These are phyloP conservation scores for Lagenidium giganteum DNA, from an alignment of 352 stramenopile genomes.

Conservation along the genomic window DNA sequence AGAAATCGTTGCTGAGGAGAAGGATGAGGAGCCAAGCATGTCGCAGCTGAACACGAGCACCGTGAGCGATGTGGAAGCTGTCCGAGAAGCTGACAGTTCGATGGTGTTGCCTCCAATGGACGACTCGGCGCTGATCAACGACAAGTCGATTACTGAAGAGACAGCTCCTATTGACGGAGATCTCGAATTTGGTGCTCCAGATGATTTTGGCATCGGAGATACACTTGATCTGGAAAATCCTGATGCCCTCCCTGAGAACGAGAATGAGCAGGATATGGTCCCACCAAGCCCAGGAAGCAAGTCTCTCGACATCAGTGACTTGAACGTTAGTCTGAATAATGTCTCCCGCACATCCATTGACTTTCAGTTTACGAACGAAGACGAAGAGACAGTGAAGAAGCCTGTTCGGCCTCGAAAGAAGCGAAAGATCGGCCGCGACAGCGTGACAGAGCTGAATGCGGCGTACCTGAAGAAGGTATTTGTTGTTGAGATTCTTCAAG, in stretches of 20 bases:
- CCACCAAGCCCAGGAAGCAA: constrained; percentile 31
- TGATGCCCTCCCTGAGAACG: too few species aligned
- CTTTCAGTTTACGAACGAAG: constrained; percentile 38
- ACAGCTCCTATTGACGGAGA: constrained; percentile 22
- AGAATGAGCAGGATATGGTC: too few species aligned
- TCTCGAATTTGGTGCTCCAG: constrained; percentile 25
- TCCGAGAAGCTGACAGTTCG: constrained; percentile 56
- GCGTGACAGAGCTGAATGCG: constrained; percentile 75
- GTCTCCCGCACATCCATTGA: constrained; percentile 65
- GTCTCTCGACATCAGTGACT: constrained; percentile 63
- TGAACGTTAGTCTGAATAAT: constrained; percentile 65
- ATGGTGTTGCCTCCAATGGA: constrained; percentile 36
- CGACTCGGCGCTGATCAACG: constrained; percentile 46
- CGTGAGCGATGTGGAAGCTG: constrained; percentile 82
- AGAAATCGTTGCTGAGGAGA: constrained; percentile 47
- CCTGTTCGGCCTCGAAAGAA: constrained; percentile 63
- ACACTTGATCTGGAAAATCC: constrained; percentile 38
- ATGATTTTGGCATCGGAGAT: constrained; percentile 44
- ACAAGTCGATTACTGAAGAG: constrained; percentile 48
- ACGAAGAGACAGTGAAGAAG: constrained; percentile 21
- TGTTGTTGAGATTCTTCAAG: too few species aligned
- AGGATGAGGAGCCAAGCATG: constrained; percentile 21
- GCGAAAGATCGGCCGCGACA: constrained; percentile 76
- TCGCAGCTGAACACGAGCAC: constrained; percentile 58
- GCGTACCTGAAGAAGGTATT: constrained; percentile 64